Percentiles rank a stretch among this genome's conserved stretches.
Conservation (phyloP, 2,329 filamentous ascomycete genomes). For the Cladosporium sp. region DNA sequence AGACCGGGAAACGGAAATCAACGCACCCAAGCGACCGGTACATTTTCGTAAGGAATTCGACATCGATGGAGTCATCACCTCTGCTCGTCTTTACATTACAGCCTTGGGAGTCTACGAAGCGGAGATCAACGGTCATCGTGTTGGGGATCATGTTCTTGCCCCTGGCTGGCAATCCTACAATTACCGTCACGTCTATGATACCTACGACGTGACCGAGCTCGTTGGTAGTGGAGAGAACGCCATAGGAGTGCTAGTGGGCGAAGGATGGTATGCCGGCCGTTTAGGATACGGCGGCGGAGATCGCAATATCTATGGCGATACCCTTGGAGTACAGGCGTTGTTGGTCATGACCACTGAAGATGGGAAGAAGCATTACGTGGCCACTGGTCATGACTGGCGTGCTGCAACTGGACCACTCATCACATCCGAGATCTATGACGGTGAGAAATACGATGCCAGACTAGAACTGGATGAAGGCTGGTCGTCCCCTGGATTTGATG, state of each 20-base stretch:
- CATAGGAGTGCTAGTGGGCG: constrained; percentile 41
- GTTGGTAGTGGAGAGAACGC: constrained; percentile 36
- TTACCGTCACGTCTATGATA: constrained; percentile 50
- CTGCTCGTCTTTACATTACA: constrained; percentile 10
- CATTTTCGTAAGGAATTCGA: background rate
- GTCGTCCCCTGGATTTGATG: constrained; percentile 22
- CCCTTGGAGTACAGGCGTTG: constrained; percentile 37
- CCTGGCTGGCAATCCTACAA: constrained; percentile 53
- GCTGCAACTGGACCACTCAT: constrained; percentile 33
- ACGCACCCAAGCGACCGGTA: background rate
- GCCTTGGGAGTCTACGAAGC: constrained; percentile 3
- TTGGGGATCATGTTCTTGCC: constrained; percentile 35
- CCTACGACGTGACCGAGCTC: constrained; percentile 47
- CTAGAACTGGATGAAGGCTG: constrained; percentile 22
- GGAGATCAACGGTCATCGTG: constrained; percentile 42
- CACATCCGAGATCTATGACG: constrained; percentile 48
- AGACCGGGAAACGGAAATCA: background rate
- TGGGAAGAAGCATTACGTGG: constrained; percentile 27
- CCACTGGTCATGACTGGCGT: constrained; percentile 39
- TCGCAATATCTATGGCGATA: constrained; percentile 39
- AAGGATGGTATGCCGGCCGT: constrained; percentile 49
- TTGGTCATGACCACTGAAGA: constrained; percentile 36
- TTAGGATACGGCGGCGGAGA: constrained; percentile 32
- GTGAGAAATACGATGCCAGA: constrained; percentile 48
- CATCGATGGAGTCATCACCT: background rate